These are phyloP conservation scores for Breynia disticha DNA, from an alignment of 441 rosid species.

Conservation along the genomic window DNA sequence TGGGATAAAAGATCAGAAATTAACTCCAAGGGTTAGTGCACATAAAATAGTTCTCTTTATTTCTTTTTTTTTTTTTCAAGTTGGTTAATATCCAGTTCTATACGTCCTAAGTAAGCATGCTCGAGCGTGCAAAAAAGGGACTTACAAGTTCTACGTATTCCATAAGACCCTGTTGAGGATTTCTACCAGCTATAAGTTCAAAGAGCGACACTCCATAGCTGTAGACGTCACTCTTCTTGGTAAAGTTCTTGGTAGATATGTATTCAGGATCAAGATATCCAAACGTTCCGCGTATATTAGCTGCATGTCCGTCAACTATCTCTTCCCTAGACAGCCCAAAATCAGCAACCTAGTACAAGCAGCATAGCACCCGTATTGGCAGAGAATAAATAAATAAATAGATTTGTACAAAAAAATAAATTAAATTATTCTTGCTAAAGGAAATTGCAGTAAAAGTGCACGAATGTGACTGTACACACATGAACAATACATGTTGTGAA, in stretches of 20 bases:
- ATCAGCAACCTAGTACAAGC: constrained; percentile 87
- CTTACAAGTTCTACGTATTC: constrained; percentile 91
- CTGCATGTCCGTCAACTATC: constrained; percentile 70
- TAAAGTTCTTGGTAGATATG: constrained; percentile 67
- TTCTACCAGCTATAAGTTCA: constrained; percentile 90
- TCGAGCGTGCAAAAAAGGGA: constrained; percentile 4
- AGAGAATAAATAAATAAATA: no score
- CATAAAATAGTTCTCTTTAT: no score
- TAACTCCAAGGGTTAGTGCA: no score
- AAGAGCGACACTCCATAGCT: constrained; percentile 92
- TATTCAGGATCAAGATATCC: constrained; percentile 98
- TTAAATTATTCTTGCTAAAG: no score
- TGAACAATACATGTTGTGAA: no score
- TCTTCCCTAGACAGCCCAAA: constrained; percentile 98
- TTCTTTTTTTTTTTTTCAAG: no score
- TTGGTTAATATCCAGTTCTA: no score
- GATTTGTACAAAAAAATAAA: no score
- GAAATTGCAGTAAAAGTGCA: no score
- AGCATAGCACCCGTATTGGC: no score
- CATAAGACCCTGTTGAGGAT: constrained; percentile 94
- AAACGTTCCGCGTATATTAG: constrained; percentile 76
- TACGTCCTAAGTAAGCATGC: background rate
- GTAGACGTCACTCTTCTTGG: constrained; percentile 93
- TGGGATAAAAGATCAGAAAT: no score
- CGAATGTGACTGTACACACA: no score